A percentile compares a stretch with the other conserved stretches of the same genome.
phyloP scores from a whole-genome alignment of 23 red algal species.

The Agarophyton chilense region DNA sequence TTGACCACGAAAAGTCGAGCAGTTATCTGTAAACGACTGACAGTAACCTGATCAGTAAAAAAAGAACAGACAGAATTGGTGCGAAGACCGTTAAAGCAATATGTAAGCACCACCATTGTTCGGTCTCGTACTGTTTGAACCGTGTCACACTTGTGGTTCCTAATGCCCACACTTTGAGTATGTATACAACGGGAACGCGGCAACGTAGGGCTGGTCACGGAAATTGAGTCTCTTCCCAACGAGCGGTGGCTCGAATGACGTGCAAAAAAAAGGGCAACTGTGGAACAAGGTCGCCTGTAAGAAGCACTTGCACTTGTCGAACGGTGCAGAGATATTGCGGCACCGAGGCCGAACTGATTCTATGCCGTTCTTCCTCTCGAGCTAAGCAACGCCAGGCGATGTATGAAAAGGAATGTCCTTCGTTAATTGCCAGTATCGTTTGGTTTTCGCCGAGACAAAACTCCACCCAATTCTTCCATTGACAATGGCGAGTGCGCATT shows the following conservation, averaged over 20 bases:
- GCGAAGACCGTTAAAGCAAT: slow-evolving; percentile 12
- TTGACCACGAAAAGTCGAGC: too few relatives aligned
- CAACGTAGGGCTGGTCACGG: not conserved
- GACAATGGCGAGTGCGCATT: not conserved
- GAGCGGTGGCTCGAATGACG: not conserved
- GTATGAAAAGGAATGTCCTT: not conserved
- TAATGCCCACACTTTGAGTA: not conserved
- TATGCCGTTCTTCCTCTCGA: not conserved
- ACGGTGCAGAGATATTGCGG: slow-evolving; percentile 13
- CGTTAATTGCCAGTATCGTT: not conserved
- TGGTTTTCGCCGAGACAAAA: not conserved
- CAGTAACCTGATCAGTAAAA: too few relatives aligned
- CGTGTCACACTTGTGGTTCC: not conserved
- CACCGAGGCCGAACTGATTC: not conserved
- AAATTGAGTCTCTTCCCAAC: not conserved
- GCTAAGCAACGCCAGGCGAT: not conserved
- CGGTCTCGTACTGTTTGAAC: not conserved
- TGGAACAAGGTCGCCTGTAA: not conserved
- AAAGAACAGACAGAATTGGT: slow-evolving; percentile 17
- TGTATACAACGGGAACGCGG: not conserved
- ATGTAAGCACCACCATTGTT: not conserved
- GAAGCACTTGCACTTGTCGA: not conserved
- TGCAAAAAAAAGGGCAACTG: not conserved
- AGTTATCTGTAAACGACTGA: too few relatives aligned
- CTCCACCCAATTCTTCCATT: slow-evolving; percentile 1